These are phyloP conservation scores for Cladophialophora bantiana DNA, from an alignment of 2,329 filamentous ascomycete genomes.

Conservation along the genomic window DNA sequence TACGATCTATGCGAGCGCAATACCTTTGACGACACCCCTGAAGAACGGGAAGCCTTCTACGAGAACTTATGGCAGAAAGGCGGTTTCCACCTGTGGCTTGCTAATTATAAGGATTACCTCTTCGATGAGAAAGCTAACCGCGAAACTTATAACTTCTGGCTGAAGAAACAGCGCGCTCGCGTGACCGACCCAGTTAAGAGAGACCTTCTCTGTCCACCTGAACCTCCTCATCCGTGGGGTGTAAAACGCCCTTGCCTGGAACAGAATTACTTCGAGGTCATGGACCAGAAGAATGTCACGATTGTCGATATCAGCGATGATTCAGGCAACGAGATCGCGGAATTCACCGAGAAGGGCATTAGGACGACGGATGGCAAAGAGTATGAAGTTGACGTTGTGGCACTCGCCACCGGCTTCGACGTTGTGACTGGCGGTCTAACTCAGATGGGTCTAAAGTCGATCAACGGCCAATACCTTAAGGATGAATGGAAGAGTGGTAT, in stretches of 20 bases:
- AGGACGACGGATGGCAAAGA: slow-evolving; percentile 47
- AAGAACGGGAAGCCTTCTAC: slow-evolving; percentile 54
- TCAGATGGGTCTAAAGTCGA: too few relatives aligned
- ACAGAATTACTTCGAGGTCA: slow-evolving; percentile 59
- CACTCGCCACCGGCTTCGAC: slow-evolving; percentile 41
- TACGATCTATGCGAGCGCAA: slow-evolving; percentile 56
- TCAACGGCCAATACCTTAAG: too few relatives aligned
- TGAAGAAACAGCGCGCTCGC: slow-evolving; percentile 58
- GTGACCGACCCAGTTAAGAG: slow-evolving; percentile 58
- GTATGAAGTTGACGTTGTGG: slow-evolving; percentile 50
- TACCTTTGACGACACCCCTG: slow-evolving; percentile 51
- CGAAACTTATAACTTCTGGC: slow-evolving; percentile 64
- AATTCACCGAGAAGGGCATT: slow-evolving; percentile 52
- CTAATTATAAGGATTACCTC: slow-evolving; percentile 60
- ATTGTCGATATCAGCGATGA: slow-evolving; percentile 53
- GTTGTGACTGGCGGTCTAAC: too few relatives aligned
- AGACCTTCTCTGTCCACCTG: slow-evolving; percentile 62
- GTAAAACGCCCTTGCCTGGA: slow-evolving; percentile 60
- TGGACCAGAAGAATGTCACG: slow-evolving; percentile 56
- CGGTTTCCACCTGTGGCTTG: slow-evolving; percentile 66
- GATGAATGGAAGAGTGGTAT: too few relatives aligned
- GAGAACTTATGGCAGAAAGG: slow-evolving; percentile 59
- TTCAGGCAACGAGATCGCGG: slow-evolving; percentile 47
- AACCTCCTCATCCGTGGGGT: slow-evolving; percentile 63
- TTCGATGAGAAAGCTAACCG: slow-evolving; percentile 57